Conservation (phyloP, 225 moss, liverwort and hornwort genomes). For the Anthoceros angustus region DNA sequence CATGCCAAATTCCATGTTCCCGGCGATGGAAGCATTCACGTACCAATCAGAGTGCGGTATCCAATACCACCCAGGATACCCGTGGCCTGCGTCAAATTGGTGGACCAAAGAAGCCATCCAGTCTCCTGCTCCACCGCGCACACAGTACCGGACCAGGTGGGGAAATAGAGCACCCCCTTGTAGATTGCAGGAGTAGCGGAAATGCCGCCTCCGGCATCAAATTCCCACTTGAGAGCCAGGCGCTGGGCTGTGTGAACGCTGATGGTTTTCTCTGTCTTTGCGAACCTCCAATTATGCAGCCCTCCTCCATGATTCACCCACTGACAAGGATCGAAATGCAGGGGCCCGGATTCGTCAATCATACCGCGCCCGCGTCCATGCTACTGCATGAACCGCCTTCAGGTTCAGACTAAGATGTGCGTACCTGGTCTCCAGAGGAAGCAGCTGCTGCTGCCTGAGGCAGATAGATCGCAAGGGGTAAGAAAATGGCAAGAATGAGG, state of each 20-base stretch:
- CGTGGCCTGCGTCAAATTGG: background rate
- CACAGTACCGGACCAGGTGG: background rate
- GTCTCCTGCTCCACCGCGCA: background rate
- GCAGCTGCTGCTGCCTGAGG: too few species aligned
- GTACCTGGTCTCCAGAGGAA: too few species aligned
- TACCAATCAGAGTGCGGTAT: too few species aligned
- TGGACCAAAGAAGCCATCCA: background rate
- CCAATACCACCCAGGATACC: background rate
- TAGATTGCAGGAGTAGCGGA: background rate
- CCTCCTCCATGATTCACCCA: conserved; percentile 9
- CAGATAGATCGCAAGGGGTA: too few species aligned
- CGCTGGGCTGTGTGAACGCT: background rate
- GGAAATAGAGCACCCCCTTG: background rate
- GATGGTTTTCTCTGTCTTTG: background rate
- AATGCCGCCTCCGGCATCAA: background rate
- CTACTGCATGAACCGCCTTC: too few species aligned
- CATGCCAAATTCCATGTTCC: too few species aligned
- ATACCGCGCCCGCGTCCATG: too few species aligned
- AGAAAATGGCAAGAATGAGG: too few species aligned
- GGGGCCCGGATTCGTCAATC: too few species aligned
- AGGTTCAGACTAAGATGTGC: too few species aligned
- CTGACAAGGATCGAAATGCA: background rate
- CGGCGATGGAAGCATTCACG: too few species aligned
- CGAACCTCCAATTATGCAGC: background rate
- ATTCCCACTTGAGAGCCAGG: background rate